These are phyloP conservation scores for Aspergillus sclerotioniger DNA, from an alignment of 495 filamentous ascomycete genomes.

Conservation along the genomic window DNA sequence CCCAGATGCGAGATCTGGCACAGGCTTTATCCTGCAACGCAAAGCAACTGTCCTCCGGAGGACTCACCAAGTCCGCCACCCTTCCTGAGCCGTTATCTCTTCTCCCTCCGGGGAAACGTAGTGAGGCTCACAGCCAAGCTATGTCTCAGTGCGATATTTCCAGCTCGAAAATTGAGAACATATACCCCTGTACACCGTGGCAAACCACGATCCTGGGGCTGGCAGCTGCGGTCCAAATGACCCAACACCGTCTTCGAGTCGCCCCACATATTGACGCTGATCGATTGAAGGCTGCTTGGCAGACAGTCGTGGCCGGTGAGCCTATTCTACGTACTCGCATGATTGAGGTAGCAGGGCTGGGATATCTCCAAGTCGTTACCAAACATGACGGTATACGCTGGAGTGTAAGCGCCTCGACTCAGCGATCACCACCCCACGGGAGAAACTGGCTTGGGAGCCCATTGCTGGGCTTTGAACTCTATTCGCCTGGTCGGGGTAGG, in stretches of 20 bases:
- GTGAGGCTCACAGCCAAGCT: neutral
- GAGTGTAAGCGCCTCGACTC: neutral
- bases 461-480: slow-evolving; percentile 11
- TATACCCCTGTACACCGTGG: slow-evolving; percentile 58
- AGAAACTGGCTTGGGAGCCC: slow-evolving; percentile 8
- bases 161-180: slow-evolving; percentile 45
- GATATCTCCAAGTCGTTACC: slow-evolving; percentile 10
- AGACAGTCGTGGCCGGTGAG: slow-evolving; percentile 25
- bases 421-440: neutral
- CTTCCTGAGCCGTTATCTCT: neutral
- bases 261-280: slow-evolving; percentile 7
- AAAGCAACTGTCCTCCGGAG: neutral
- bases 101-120: neutral
- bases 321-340: slow-evolving; percentile 43
- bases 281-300: slow-evolving; percentile 28
- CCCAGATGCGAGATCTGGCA: slow-evolving; percentile 14
- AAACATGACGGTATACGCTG: slow-evolving; percentile 1
- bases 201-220: slow-evolving; percentile 57
- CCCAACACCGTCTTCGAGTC: slow-evolving; percentile 35
- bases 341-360: slow-evolving; percentile 15
- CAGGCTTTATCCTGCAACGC: neutral
- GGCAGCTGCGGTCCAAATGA: slow-evolving; percentile 51
- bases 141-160: slow-evolving; percentile 23
- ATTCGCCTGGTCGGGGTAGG: neutral
- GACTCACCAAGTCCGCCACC: neutral